Conservation (phyloP, 2,329 filamentous ascomycete species). For the Aspergillus tubingensis region DNA sequence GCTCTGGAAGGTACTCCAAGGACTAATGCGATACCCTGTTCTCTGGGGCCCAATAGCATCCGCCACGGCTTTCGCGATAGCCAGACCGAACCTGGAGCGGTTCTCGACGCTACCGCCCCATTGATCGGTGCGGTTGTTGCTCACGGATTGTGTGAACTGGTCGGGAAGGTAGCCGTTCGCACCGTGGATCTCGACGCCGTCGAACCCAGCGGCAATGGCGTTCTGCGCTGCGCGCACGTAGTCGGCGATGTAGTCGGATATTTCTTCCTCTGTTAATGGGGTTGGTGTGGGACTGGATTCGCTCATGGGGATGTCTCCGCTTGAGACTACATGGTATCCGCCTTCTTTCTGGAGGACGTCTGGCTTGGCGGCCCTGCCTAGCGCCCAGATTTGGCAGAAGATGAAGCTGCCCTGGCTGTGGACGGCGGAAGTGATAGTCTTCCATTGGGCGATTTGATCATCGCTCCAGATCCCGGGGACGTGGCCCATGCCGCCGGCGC, state of each 20-base stretch:
- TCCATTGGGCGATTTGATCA: constrained; percentile 60
- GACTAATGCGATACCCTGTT: constrained; percentile 46
- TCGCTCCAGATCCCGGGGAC: constrained; percentile 58
- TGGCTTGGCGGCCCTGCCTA: constrained; percentile 56
- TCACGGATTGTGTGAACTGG: constrained; percentile 48
- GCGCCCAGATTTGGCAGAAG: constrained; percentile 61
- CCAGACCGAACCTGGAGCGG: constrained; percentile 54
- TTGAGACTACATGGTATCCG: constrained; percentile 8
- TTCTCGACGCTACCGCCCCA: constrained; percentile 53
- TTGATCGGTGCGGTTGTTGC: constrained; percentile 49
- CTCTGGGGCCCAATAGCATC: constrained; percentile 44
- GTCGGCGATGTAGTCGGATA: constrained; percentile 40
- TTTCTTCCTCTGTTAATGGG: constrained; percentile 39
- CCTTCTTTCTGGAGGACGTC: constrained; percentile 19
- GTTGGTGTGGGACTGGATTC: constrained; percentile 32
- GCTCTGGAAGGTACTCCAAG: constrained; percentile 32
- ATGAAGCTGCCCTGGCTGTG: constrained; percentile 62
- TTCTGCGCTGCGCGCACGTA: constrained; percentile 46
- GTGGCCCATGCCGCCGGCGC: constrained; percentile 51
- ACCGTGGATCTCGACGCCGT: constrained; percentile 50
- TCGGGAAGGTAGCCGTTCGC: constrained; percentile 52
- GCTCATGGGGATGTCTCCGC: constrained; percentile 44
- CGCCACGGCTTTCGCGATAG: constrained; percentile 48
- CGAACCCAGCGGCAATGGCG: constrained; percentile 57
- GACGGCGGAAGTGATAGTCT: constrained; percentile 60